A percentile compares a stretch with the other conserved stretches of the same genome.
Evolutionary conservation across 495 filamentous ascomycete genomes (phyloP).

Genomic region (Podospora tetraspora): DNA sequence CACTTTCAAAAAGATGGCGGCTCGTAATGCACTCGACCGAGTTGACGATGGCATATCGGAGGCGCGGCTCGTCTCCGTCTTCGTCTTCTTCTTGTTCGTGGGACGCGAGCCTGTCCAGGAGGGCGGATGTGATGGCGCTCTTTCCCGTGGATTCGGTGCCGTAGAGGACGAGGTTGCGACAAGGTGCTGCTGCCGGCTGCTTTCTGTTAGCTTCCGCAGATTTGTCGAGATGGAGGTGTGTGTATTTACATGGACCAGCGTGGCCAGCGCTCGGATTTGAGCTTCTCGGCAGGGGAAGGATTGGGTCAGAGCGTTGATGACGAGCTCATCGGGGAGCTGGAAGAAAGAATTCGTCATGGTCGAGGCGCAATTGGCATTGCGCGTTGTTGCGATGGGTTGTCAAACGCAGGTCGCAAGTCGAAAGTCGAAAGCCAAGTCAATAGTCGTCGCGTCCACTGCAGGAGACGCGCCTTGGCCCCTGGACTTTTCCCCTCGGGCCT

Average conservation of each 20-base stretch:
- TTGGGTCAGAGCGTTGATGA: slow-evolving; percentile 46
- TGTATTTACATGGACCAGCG: slow-evolving; percentile 50
- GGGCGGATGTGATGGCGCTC: slow-evolving; percentile 57
- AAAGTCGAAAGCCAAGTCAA: not conserved
- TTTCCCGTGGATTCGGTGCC: slow-evolving; percentile 94
- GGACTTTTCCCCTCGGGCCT: not conserved
- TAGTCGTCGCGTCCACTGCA: not conserved
- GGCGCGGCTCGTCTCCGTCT: slow-evolving; percentile 12
- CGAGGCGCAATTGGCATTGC: not conserved
- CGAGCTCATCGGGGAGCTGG: slow-evolving; percentile 48
- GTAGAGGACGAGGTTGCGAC: slow-evolving; percentile 64
- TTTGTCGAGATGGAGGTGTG: not conserved
- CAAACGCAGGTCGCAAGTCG: not conserved
- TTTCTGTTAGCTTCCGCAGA: not conserved
- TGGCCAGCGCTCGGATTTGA: slow-evolving; percentile 58
- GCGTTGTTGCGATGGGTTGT: not conserved
- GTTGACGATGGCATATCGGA: slow-evolving; percentile 66
- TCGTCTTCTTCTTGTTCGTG: slow-evolving; percentile 9
- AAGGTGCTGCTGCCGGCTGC: slow-evolving; percentile 42
- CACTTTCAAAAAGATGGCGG: slow-evolving; percentile 76
- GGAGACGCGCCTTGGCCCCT: not conserved
- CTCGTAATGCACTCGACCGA: slow-evolving; percentile 84
- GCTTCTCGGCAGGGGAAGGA: slow-evolving; percentile 57
- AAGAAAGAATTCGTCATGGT: slow-evolving; percentile 30
- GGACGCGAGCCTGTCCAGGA: slow-evolving; percentile 44